A percentile compares a stretch with the other conserved stretches of the same genome.
Evolutionary conservation across 2,329 filamentous ascomycete species (phyloP).

Genomic region (Rhynchosporium graminicola): DNA sequence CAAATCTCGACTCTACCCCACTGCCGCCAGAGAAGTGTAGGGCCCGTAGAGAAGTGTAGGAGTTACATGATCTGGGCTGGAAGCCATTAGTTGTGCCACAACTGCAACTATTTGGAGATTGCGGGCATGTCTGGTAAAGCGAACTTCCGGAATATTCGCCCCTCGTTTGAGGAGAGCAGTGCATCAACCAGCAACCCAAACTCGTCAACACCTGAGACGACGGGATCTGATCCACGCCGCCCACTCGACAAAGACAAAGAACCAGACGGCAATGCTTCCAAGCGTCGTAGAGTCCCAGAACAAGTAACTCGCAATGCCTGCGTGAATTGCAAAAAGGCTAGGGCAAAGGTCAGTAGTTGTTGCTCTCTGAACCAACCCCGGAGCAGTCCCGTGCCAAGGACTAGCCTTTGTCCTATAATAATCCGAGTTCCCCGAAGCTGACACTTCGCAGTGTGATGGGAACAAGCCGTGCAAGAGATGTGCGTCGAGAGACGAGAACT

Average conservation of each 20-base stretch:
- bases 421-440: conserved; percentile 15
- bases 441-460: conserved; percentile 40
- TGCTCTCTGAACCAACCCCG: not conserved
- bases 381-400: not conserved
- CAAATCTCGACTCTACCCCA: conserved; percentile 18
- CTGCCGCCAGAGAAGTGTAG: not conserved
- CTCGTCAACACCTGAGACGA: conserved; percentile 35
- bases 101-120: not conserved
- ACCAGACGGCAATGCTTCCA: conserved; percentile 29
- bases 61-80: not conserved
- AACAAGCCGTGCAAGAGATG: conserved; percentile 41
- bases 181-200: conserved; percentile 33
- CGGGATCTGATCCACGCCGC: conserved; percentile 33
- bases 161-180: conserved; percentile 35
- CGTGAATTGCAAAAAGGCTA: conserved; percentile 41
- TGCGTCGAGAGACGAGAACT: conserved; percentile 31
- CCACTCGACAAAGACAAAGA: conserved; percentile 29
- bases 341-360: conserved; percentile 40
- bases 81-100: not conserved
- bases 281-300: conserved; percentile 40
- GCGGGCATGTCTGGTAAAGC: conserved; percentile 25
- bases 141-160: conserved; percentile 35
- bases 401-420: not conserved
- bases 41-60: not conserved
- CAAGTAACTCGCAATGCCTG: conserved; percentile 42